Base-by-base conservation (phyloP, 192 early-diverging fungal genomes). In the Paraglomus brasilianum region DNA sequence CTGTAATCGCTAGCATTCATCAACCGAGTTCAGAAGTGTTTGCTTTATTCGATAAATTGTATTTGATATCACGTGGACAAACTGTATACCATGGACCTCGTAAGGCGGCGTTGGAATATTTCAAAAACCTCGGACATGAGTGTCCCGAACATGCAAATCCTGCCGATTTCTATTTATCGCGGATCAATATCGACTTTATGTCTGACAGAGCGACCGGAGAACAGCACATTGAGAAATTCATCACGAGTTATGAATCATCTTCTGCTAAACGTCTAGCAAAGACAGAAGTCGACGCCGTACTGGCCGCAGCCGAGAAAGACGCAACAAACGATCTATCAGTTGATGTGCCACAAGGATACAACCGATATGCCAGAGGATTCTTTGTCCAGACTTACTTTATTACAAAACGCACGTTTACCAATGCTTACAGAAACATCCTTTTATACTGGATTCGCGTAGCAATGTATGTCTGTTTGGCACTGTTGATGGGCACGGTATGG, bases 21-120 rank as follows among this genome's bases (percentile, higher is more conserved):
- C 77, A 86, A 75, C 73, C 78, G 74, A 58, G 78, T 52, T 79
- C 77, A 39, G 66, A 81, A 72, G 59, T 82, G 68, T 73, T 84
- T 75, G 51, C 55, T 79, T 65, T 83, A 71, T 76, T 79, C 50
- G 70, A 82, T 43, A 77, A 78, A 38, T 17, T 77, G 5, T 38
- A 73, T 19, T 72, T 82, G 1, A 45, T 80, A 70, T 72, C 66
- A 14, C 72, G 74, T 47, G 81, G 82, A 17, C 30, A 62, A 9
- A 58, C 69, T 3, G 38, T 82, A 5, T 83, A 83, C 50, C 73
- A 75, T 45, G 82, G 82, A 41, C 5, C 70, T 6, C 67, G 71
- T 4, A 50, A 42, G n/a, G 48, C 21, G 13, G 80, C 80, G 15
- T 60, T 72, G 14, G 67, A 68, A 4, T 65, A 83, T 50, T 83